phyloP scores from a whole-genome alignment of 2,329 filamentous ascomycete genomes.

The Aspergillus luchuensis region DNA sequence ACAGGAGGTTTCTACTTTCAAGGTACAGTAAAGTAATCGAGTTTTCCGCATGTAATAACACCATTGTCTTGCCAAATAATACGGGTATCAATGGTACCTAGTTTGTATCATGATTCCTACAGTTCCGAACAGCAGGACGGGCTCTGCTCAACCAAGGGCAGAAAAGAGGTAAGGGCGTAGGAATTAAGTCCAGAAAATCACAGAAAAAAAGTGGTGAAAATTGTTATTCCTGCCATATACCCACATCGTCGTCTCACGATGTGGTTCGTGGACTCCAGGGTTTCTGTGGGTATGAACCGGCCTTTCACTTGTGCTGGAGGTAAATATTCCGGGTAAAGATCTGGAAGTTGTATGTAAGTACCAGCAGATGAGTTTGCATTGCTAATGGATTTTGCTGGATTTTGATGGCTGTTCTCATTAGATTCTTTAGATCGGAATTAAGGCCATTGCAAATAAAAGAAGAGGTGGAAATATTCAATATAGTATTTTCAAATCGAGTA shows the following conservation, averaged over 20 bases:
- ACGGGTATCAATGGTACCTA: neutral
- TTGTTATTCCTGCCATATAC: slow-evolving; percentile 25
- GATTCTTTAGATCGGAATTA: neutral
- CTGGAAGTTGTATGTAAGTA: slow-evolving; percentile 1
- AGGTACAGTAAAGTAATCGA: slow-evolving; percentile 1
- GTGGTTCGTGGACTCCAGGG: slow-evolving; percentile 26
- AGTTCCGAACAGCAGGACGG: neutral
- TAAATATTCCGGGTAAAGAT: slow-evolving; percentile 7
- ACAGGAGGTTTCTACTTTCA: slow-evolving; percentile 4
- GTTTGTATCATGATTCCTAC: neutral
- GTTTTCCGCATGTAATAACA: neutral
- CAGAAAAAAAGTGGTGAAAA: slow-evolving; percentile 19
- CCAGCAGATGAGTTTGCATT: neutral
- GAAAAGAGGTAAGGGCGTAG: slow-evolving; percentile 1
- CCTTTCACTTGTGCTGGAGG: slow-evolving; percentile 12
- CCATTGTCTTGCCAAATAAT: neutral
- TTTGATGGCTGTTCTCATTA: neutral
- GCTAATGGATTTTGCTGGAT: neutral
- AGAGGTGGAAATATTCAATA: neutral
- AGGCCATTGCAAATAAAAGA: neutral
- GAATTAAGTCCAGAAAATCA: neutral
- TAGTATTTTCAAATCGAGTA: too few species aligned
- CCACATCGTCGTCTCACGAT: slow-evolving; percentile 8
- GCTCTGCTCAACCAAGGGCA: neutral
- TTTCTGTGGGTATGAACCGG: slow-evolving; percentile 31